Evolutionary conservation across 257 asterid genomes (phyloP).

Genomic region (Apocynum venetum): DNA sequence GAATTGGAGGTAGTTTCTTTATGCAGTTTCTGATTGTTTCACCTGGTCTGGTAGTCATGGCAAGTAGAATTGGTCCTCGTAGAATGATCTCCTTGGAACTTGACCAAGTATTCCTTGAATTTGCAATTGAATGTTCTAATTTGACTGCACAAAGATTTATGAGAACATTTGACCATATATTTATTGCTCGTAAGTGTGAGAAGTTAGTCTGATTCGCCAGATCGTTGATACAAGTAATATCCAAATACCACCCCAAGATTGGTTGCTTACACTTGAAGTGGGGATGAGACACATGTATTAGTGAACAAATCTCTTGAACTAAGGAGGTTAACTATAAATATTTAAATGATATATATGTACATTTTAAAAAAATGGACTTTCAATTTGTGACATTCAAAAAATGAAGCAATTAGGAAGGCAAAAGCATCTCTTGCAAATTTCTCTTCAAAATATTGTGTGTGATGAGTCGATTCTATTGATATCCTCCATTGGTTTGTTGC

Average conservation of each 20-base stretch:
- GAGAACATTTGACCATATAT: background rate
- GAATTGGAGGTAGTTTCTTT: background rate
- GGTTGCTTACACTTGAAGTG: too few relatives aligned
- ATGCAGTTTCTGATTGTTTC: background rate
- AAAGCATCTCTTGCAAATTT: background rate
- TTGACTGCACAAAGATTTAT: background rate
- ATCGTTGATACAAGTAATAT: too few relatives aligned
- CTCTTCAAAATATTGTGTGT: background rate
- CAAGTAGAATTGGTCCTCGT: background rate
- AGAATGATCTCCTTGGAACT: background rate
- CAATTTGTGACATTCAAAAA: background rate
- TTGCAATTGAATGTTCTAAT: background rate
- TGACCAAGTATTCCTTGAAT: background rate
- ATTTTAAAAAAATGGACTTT: background rate
- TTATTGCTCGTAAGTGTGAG: too few relatives aligned
- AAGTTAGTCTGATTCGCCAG: too few relatives aligned
- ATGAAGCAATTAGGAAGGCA: background rate
- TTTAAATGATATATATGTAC: too few relatives aligned
- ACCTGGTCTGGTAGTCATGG: background rate
- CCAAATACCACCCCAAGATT: too few relatives aligned
- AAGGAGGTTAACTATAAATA: background rate
- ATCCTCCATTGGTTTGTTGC: conserved; percentile 9
- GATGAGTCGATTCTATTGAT: background rate
- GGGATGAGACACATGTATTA: background rate
- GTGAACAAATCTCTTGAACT: background rate